Conservation (phyloP, 257 asterid genomes). For the Rehmannia glutinosa region DNA sequence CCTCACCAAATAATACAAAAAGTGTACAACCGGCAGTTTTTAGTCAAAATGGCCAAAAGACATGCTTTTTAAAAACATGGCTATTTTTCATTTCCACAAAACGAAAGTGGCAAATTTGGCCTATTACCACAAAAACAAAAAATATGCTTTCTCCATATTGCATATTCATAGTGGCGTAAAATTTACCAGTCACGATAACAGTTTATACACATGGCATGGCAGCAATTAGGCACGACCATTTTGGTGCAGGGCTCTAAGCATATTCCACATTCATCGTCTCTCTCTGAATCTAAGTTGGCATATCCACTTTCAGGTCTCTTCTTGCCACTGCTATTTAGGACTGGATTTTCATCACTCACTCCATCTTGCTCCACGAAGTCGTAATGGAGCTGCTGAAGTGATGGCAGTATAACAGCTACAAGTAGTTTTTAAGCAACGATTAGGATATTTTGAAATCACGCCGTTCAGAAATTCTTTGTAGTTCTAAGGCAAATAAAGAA, state of each 20-base stretch:
- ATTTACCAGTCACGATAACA: conserved; percentile 78
- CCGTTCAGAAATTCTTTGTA: not conserved
- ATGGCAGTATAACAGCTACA: conserved; percentile 81
- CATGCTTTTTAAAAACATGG: too few relatives aligned
- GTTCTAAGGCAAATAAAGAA: not conserved
- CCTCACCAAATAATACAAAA: too few relatives aligned
- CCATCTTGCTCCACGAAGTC: conserved; percentile 44
- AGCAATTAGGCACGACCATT: conserved; percentile 84
- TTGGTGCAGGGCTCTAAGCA: conserved; percentile 85
- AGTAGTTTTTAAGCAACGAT: conserved; percentile 7
- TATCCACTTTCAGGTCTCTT: conserved; percentile 37
- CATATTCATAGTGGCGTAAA: not conserved
- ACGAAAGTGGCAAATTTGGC: too few relatives aligned
- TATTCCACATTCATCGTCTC: conserved; percentile 62
- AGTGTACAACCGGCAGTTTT: too few relatives aligned
- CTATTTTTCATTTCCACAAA: too few relatives aligned
- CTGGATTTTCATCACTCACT: conserved; percentile 22
- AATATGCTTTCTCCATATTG: not conserved
- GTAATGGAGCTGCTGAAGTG: conserved; percentile 68
- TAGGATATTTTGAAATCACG: not conserved
- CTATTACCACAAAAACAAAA: conserved; percentile 13
- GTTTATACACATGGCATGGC: conserved; percentile 90
- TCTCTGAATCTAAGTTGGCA: conserved; percentile 36
- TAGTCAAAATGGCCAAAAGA: too few relatives aligned
- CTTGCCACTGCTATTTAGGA: conserved; percentile 27